These are phyloP conservation scores for Fraxinus paxiana DNA, from an alignment of 305 asterid genomes.

Conservation along the genomic window DNA sequence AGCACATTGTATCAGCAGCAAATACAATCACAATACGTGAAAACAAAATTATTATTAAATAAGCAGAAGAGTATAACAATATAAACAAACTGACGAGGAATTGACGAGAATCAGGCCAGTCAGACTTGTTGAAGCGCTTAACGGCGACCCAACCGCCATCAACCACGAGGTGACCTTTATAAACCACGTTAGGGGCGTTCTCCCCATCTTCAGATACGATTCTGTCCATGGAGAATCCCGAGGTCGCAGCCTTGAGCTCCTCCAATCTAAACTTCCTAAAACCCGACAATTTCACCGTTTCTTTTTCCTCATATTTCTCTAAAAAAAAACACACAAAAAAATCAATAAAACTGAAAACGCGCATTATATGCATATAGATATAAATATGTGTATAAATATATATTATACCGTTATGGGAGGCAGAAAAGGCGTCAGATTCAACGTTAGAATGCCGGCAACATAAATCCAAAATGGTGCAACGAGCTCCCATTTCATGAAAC, in stretches of 20 bases:
- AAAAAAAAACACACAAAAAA: background rate
- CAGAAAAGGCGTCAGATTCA: conserved; percentile 35
- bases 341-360: background rate
- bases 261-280: conserved; percentile 43
- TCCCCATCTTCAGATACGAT: conserved; percentile 49
- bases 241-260: conserved; percentile 41
- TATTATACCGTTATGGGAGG: conserved; percentile 36
- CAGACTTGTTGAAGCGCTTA: conserved; percentile 42
- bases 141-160: conserved; percentile 42
- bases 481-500: conserved; percentile 36
- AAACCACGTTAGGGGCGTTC: conserved; percentile 45
- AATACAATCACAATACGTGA: background rate
- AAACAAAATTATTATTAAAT: background rate
- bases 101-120: conserved; percentile 48
- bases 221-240: conserved; percentile 37
- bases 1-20: background rate
- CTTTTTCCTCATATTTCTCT: conserved; percentile 34
- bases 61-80: background rate
- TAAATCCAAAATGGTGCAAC: conserved; percentile 40
- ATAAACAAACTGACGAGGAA: conserved; percentile 30
- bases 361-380: background rate
- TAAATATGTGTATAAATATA: background rate
- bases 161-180: conserved; percentile 37
- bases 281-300: conserved; percentile 27
- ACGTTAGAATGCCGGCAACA: conserved; percentile 36